phyloP scores from a whole-genome alignment of 768 basidiomycete genomes.

The Suillus tomentosus region DNA sequence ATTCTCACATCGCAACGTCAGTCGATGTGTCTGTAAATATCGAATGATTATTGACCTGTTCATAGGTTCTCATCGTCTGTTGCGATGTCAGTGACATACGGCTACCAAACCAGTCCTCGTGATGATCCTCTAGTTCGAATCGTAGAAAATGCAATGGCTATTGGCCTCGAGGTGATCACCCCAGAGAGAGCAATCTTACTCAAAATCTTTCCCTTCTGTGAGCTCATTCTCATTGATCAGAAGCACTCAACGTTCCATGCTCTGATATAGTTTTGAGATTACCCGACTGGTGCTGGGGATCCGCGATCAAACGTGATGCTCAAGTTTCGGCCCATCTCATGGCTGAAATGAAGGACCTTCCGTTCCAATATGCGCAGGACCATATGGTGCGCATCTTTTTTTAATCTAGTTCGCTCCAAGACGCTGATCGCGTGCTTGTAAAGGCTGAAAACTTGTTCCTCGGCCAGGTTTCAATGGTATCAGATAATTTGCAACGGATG shows the following conservation, averaged over 20 bases:
- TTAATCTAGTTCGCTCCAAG: too few relatives aligned
- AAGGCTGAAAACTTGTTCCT: too few relatives aligned
- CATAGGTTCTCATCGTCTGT: slow-evolving; percentile 11
- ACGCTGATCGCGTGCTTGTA: too few relatives aligned
- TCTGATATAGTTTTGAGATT: background rate
- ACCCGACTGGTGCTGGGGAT: slow-evolving; percentile 20
- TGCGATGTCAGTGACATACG: slow-evolving; percentile 9
- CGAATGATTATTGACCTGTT: slow-evolving; percentile 4
- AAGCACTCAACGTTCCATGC: too few relatives aligned
- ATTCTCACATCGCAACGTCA: slow-evolving; percentile 22
- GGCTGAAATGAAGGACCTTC: slow-evolving; percentile 1
- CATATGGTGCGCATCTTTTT: slow-evolving; percentile 11
- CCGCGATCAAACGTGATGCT: slow-evolving; percentile 13
- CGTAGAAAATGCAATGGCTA: background rate
- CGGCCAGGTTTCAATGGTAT: slow-evolving; percentile 13
- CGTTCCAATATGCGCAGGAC: slow-evolving; percentile 11
- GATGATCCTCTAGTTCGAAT: slow-evolving; percentile 12
- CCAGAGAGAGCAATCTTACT: slow-evolving; percentile 8
- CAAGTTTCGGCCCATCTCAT: background rate
- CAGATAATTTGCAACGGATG: slow-evolving; percentile 19
- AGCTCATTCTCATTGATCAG: background rate
- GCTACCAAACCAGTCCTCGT: background rate
- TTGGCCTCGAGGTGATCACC: background rate
- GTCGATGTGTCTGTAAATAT: slow-evolving; percentile 8
- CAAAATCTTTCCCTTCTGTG: slow-evolving; percentile 10